Base-by-base conservation (phyloP, 257 asterid species). In the Voacanga thouarsii region DNA sequence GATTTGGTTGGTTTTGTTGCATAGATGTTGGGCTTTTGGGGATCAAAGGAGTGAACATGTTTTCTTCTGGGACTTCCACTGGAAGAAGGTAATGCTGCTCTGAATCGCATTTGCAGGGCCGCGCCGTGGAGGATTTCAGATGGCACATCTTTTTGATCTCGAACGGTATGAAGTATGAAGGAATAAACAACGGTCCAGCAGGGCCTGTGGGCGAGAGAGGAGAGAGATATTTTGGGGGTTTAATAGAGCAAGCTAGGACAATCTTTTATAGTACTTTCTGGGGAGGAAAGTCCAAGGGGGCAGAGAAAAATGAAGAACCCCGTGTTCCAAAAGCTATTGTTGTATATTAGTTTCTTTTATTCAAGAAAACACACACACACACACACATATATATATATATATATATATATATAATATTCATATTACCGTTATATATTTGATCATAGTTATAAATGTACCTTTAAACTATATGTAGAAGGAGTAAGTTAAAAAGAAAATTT, bases 11-110 rank as follows among this genome's bases (percentile, higher is more conserved):
- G 23, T 45, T 5, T 30, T 50, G 74, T 44, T 65, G 74, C 10
- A 23, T 4, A 28, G 80, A 64, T 83, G 89, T 85, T 75, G 84
- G 85, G 86, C 39, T 81, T 84, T 82, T 83, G 78, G 87, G 84
- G 81, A 88, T 84, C 88, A 90, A 65, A 43, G 83, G 78, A 12
- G 87, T 55, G 60, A 49, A 51, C 86, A 80, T 75, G 89, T 86
- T 80, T 53, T 86, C 30, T 53, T 79, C 63, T 24, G 75, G 55
- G 60, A 63, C 78, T 65, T 78, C 73, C 64, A 76, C 30, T 41
- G 83, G 75, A 77, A 33, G 44, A 56, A 41, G 43, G 72, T 71
- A 49, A 63, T 55, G 59, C 43, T 84, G 76, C 49, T 66, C 70
- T 39, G 82, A 74, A 63, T 78, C 74, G 77, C 75, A 56, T 66